phyloP scores from a whole-genome alignment of 495 filamentous ascomycete genomes.

The Penicillium dipodomyicola region DNA sequence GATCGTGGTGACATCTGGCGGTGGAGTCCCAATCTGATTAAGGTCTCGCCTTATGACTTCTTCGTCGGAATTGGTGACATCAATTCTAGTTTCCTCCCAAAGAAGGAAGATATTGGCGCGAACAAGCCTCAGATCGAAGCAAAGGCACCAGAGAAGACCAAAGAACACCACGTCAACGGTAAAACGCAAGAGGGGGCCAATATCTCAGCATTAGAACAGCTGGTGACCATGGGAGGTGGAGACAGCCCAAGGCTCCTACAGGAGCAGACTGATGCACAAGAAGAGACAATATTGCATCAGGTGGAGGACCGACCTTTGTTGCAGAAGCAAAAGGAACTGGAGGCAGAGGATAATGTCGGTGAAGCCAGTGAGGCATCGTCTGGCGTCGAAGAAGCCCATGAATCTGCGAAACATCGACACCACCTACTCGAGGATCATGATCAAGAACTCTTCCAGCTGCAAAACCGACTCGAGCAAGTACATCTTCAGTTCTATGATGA shows the following conservation, averaged over 20 bases:
- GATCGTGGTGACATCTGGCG: conserved; percentile 98
- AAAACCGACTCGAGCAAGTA: conserved; percentile 67
- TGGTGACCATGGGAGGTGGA: conserved; percentile 72
- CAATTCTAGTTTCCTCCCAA: conserved; percentile 95
- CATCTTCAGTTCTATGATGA: conserved; percentile 79
- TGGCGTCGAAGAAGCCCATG: conserved; percentile 43
- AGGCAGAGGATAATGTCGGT: conserved; percentile 70
- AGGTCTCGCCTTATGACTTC: conserved; percentile 93
- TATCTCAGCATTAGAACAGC: conserved; percentile 65
- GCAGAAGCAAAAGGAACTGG: conserved; percentile 82
- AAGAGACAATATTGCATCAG: conserved; percentile 82
- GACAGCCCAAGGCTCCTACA: conserved; percentile 69
- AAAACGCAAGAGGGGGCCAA: conserved; percentile 31
- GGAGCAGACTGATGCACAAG: conserved; percentile 76
- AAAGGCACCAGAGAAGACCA: conserved; percentile 19
- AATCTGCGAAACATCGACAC: conserved; percentile 57
- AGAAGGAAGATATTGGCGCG: conserved; percentile 67
- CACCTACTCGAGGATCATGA: conserved; percentile 85
- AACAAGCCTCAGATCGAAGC: conserved; percentile 24
- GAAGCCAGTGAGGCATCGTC: conserved; percentile 44
- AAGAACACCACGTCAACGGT: conserved; percentile 40
- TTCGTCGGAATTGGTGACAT: conserved; percentile 98
- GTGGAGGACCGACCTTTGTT: conserved; percentile 82
- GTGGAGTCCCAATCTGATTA: conserved; percentile 90
- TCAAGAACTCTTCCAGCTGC: conserved; percentile 69